These are phyloP conservation scores for Musa balbisiana DNA, from an alignment of 202 grass and related monocot genomes.

Conservation along the genomic window DNA sequence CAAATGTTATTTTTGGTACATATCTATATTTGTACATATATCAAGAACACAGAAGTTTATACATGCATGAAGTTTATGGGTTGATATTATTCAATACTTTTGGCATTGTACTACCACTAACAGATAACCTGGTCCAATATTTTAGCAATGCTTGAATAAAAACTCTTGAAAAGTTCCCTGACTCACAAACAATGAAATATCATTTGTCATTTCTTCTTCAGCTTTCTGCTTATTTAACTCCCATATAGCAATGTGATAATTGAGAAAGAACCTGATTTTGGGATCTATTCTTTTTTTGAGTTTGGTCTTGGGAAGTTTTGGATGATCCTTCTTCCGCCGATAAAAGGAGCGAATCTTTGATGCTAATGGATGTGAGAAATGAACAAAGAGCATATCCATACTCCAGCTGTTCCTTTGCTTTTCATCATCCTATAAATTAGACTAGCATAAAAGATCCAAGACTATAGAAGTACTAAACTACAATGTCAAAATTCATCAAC, in stretches of 20 bases:
- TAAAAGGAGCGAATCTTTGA: slow-evolving; percentile 29
- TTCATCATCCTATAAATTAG: slow-evolving; percentile 34
- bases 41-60: no score
- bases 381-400: slow-evolving; percentile 31
- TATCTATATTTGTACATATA: no score
- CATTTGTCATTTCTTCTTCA: no score
- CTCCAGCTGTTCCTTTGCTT: slow-evolving; percentile 25
- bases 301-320: slow-evolving; percentile 31
- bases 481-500: background rate
- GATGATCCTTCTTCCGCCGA: slow-evolving; percentile 30
- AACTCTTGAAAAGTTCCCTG: no score
- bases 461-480: background rate
- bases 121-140: no score
- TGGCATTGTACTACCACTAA: no score
- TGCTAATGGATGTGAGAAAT: slow-evolving; percentile 27
- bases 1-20: no score
- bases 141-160: no score
- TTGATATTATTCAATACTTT: no score
- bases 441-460: background rate
- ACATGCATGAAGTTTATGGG: no score
- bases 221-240: background rate
- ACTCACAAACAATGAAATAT: no score
- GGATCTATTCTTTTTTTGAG: slow-evolving; percentile 33
- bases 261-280: slow-evolving; percentile 28
- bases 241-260: background rate